Evolutionary conservation across 139 green algal species (phyloP).

Genomic region (Coelastrella sp.): DNA sequence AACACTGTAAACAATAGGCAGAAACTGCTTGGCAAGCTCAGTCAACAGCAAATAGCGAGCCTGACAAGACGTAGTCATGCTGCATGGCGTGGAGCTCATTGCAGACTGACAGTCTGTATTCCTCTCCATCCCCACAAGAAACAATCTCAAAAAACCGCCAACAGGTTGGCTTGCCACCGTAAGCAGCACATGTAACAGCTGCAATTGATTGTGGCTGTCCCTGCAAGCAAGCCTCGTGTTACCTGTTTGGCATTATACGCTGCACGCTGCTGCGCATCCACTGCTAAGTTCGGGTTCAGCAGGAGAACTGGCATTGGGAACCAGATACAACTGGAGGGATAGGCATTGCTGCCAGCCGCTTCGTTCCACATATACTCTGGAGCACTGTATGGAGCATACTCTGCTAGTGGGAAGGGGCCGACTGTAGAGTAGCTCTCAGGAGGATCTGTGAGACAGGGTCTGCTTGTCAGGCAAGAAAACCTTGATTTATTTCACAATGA

Average conservation of each 20-base stretch:
- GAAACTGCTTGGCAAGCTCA: no score
- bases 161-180: no score
- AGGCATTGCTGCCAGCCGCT: conserved; percentile 21
- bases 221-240: background rate
- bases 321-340: background rate
- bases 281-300: conserved; percentile 36
- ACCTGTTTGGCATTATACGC: conserved; percentile 57
- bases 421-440: conserved; percentile 17
- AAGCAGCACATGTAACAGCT: background rate
- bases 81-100: no score
- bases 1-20: no score
- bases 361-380: conserved; percentile 61
- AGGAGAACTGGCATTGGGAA: conserved; percentile 55
- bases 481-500: no score
- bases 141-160: no score
- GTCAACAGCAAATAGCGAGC: no score
- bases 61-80: no score
- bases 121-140: no score
- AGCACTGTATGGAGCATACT: conserved; percentile 51
- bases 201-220: background rate
- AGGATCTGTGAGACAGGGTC: conserved; percentile 9
- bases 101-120: no score
- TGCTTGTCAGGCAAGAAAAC: no score
- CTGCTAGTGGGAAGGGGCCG: conserved; percentile 46
- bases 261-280: conserved; percentile 48